Evolutionary conservation across 225 moss, liverwort and hornwort species (phyloP), one percentile per base, ranked within the genome.

Genomic region (Ulota crispa): DNA sequence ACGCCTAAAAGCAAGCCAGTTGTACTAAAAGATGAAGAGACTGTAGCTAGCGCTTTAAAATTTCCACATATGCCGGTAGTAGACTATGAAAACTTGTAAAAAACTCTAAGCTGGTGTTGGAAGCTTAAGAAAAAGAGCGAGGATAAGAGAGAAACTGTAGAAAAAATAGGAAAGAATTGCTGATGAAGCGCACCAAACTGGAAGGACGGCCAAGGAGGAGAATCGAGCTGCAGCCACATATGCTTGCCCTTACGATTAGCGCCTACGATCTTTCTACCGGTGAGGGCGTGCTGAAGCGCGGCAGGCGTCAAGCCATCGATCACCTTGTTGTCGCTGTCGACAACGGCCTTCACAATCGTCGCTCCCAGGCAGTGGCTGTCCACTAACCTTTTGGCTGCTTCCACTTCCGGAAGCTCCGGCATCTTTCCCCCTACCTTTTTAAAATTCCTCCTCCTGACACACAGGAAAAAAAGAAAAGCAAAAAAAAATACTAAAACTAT

Each of bases 341-440:
- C 88, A 47, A 65, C 50, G 31, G 88, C 89, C 62, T 77, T 85
- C 59, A 82, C 47, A 47, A 94, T 90, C 6, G 72, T 66, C 28
- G 74, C 86, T 14, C 94, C 94, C 32, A 92, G 77, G 81, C 92
- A 89, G 79, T 94, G 89, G 64, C 86, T 88, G 36, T 88, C 83
- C 68, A 94, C 84, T 53, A 86, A 75, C 85, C 90, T 85, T 47
- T 87, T 81, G 55, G 92, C 84, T 12, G 94, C 94, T 80, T 94
- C 94, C 26, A 94, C 88, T 72, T 94, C 94, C 45, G 94, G 92
- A 37, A 94, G 88, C 88, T 94, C 94, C 75, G 94, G 94, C 94
- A 94, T 94, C 89, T 82, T 75, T 11, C 10, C 10, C 41, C 7
- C 19, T 54, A n/a, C 45, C 59, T 32, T 47, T 28, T 28, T 18